A percentile compares a stretch with the other conserved stretches of the same genome.
These are phyloP conservation scores for Boletellus ananas DNA, from an alignment of 768 basidiomycete species.

Conservation along the genomic window DNA sequence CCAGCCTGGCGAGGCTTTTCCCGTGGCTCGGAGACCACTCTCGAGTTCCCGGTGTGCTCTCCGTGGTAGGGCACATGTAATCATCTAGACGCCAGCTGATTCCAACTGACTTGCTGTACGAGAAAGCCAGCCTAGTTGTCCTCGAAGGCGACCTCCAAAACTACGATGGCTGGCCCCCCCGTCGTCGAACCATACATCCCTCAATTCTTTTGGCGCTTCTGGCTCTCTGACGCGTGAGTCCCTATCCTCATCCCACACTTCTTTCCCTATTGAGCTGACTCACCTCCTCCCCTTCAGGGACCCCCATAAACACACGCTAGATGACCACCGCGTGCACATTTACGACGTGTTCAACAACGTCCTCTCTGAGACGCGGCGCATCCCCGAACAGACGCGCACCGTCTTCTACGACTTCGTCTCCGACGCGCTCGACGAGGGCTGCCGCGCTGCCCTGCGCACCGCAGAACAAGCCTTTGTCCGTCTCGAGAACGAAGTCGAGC, in stretches of 20 bases:
- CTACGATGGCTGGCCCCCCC: background rate
- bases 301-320: slow-evolving; percentile 28
- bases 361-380: slow-evolving; percentile 42
- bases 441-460: slow-evolving; percentile 34
- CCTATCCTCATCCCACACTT: too few relatives aligned
- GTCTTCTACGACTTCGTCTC: slow-evolving; percentile 43
- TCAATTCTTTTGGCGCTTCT: slow-evolving; percentile 46
- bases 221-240: slow-evolving; percentile 44
- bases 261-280: background rate
- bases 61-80: background rate
- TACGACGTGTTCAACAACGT: slow-evolving; percentile 53
- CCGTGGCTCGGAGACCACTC: too few relatives aligned
- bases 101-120: slow-evolving; percentile 1
- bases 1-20: too few relatives aligned
- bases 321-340: slow-evolving; percentile 43
- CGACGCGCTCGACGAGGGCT: slow-evolving; percentile 34
- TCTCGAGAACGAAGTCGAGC: slow-evolving; percentile 43
- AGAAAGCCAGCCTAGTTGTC: too few relatives aligned
- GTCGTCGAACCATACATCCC: slow-evolving; percentile 41
- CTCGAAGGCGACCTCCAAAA: too few relatives aligned
- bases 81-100: background rate
- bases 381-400: slow-evolving; percentile 32
- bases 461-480: slow-evolving; percentile 42
- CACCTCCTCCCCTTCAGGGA: slow-evolving; percentile 13
- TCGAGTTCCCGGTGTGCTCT: background rate